Evolutionary conservation across 495 filamentous ascomycete genomes (phyloP).

Genomic region (Penicillium coffeae): DNA sequence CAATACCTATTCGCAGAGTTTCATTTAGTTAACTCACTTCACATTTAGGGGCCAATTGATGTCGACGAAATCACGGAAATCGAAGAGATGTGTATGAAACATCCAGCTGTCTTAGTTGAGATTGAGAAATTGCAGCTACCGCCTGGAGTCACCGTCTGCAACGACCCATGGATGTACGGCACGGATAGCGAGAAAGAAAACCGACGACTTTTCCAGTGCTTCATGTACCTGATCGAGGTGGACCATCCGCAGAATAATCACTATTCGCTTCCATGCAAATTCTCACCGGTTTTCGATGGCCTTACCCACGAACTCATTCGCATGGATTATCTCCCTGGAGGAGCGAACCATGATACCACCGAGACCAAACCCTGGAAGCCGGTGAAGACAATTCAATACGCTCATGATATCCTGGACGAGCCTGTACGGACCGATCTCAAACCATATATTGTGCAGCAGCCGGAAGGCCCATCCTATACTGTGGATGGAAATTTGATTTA

Average conservation of each 20-base stretch:
- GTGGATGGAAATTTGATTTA: conserved; percentile 48
- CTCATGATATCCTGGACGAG: conserved; percentile 36
- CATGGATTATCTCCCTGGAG: conserved; percentile 48
- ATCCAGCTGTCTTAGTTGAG: conserved; percentile 39
- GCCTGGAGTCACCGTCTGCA: conserved; percentile 38
- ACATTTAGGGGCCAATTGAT: conserved; percentile 33
- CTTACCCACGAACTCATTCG: conserved; percentile 58
- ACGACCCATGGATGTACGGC: conserved; percentile 48
- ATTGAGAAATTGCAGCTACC: conserved; percentile 42
- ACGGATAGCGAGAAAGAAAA: conserved; percentile 33
- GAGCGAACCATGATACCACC: conserved; percentile 22
- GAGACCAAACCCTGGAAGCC: conserved; percentile 41
- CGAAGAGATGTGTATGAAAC: conserved; percentile 37
- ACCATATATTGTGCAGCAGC: conserved; percentile 71
- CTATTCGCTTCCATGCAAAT: conserved; percentile 73
- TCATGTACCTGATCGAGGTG: conserved; percentile 40
- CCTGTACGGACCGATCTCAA: conserved; percentile 59
- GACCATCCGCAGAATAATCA: conserved; percentile 58
- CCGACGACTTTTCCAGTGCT: conserved; percentile 42
- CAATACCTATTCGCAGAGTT: too few relatives aligned
- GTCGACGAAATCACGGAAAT: conserved; percentile 39
- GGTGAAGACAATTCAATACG: conserved; percentile 54
- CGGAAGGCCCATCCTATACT: conserved; percentile 69
- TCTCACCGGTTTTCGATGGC: conserved; percentile 71
- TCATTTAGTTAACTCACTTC: conserved; percentile 7